Evolutionary conservation across 2,329 filamentous ascomycete species (phyloP).

Genomic region (Cladosporium sp.): DNA sequence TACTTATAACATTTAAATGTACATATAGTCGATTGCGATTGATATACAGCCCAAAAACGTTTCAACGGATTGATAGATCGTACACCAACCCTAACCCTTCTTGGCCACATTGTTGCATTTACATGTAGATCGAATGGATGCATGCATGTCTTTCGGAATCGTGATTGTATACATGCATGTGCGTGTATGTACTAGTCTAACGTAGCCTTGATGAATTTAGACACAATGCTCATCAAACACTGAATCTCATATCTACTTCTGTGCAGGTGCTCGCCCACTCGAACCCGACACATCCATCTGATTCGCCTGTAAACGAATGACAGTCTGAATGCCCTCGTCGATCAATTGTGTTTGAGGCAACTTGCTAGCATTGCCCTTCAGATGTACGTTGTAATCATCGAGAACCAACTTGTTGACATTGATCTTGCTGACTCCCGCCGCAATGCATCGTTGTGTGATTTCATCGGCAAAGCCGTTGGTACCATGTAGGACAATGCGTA

Average conservation of each 20-base stretch:
- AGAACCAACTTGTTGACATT: conserved; percentile 59
- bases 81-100: background rate
- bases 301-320: conserved; percentile 30
- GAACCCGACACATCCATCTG: conserved; percentile 25
- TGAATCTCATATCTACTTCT: background rate
- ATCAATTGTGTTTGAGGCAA: conserved; percentile 34
- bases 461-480: conserved; percentile 56
- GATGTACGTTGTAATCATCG: conserved; percentile 37
- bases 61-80: background rate
- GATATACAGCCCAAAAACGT: background rate
- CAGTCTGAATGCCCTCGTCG: conserved; percentile 35
- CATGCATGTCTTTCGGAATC: background rate
- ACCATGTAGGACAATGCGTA: conserved; percentile 56
- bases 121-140: background rate
- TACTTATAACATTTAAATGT: too few species aligned
- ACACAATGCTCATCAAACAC: background rate
- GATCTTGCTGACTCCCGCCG: conserved; percentile 54
- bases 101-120: too few species aligned
- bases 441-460: conserved; percentile 55
- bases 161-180: background rate
- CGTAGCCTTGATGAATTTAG: background rate
- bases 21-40: too few species aligned
- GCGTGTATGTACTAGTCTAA: background rate
- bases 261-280: background rate
- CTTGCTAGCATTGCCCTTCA: conserved; percentile 27